Conservation (phyloP, 768 basidiomycete genomes). For the Lentinula aciculospora region DNA sequence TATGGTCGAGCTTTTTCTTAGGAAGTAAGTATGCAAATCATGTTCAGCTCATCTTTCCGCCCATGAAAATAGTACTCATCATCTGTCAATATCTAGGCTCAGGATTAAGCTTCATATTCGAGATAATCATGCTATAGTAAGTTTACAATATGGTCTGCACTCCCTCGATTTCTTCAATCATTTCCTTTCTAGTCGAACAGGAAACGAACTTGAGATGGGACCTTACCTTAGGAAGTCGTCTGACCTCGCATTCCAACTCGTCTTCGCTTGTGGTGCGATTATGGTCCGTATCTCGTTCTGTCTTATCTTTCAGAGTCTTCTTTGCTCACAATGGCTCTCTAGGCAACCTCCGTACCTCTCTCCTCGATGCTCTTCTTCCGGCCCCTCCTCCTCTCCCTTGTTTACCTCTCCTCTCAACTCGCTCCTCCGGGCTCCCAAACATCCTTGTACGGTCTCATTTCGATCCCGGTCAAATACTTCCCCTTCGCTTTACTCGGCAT, state of each 20-base stretch:
- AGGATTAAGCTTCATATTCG: constrained; percentile 54
- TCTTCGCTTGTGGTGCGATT: constrained; percentile 48
- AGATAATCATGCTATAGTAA: constrained; percentile 69
- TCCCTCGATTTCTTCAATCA: neutral
- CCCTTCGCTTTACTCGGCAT: constrained; percentile 71
- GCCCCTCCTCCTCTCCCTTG: constrained; percentile 60
- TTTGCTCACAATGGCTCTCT: neutral
- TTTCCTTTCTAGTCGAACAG: constrained; percentile 45
- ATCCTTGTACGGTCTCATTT: constrained; percentile 75
- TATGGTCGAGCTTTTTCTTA: constrained; percentile 69
- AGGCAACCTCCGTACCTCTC: constrained; percentile 60
- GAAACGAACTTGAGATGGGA: constrained; percentile 57
- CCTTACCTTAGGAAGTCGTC: constrained; percentile 57
- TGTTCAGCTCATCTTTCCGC: constrained; percentile 22
- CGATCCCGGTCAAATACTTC: constrained; percentile 64
- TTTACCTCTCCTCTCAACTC: constrained; percentile 63
- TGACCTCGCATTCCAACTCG: constrained; percentile 74
- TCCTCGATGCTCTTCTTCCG: constrained; percentile 49
- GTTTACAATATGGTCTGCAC: constrained; percentile 11
- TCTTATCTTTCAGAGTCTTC: neutral
- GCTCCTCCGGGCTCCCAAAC: constrained; percentile 63
- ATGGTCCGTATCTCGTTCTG: constrained; percentile 39
- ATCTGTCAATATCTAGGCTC: constrained; percentile 9
- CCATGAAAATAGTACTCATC: neutral
- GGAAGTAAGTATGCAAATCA: constrained; percentile 40